A percentile compares a stretch with the other conserved stretches of the same genome.
Evolutionary conservation across 192 early-diverging fungal species (phyloP).

Genomic region (Linnemannia schmuckeri): DNA sequence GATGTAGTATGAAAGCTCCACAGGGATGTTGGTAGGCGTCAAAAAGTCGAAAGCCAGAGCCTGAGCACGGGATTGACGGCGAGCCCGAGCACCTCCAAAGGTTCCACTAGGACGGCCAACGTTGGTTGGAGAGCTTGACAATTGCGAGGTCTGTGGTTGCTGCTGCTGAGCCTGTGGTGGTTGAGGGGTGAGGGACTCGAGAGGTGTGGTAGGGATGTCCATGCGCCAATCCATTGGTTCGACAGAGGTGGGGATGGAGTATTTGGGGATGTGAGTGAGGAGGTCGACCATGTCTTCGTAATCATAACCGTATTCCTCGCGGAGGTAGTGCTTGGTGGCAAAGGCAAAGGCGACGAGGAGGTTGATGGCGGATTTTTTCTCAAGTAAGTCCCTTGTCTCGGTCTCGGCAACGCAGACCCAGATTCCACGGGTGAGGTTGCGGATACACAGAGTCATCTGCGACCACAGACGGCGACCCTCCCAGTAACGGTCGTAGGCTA

Average conservation of each 20-base stretch:
- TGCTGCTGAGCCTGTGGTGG: neutral
- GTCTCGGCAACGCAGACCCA: slow-evolving; percentile 73
- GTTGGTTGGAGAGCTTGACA: neutral
- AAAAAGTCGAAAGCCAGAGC: slow-evolving; percentile 25
- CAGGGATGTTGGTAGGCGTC: slow-evolving; percentile 61
- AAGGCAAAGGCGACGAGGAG: slow-evolving; percentile 81
- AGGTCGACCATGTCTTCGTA: slow-evolving; percentile 77
- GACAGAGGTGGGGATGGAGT: slow-evolving; percentile 19
- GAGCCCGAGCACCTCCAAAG: neutral
- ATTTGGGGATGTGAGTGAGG: slow-evolving; percentile 63
- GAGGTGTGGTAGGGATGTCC: slow-evolving; percentile 11
- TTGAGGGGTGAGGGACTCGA: neutral
- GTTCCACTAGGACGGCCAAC: neutral
- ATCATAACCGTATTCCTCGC: slow-evolving; percentile 74
- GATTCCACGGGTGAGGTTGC: slow-evolving; percentile 80
- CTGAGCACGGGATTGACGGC: slow-evolving; percentile 18
- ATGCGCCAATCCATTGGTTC: slow-evolving; percentile 28
- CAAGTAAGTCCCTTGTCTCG: slow-evolving; percentile 63
- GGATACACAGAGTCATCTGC: slow-evolving; percentile 71
- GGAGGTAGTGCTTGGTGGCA: slow-evolving; percentile 85
- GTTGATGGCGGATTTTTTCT: slow-evolving; percentile 77
- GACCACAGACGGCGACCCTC: slow-evolving; percentile 90
- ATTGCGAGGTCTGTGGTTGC: slow-evolving; percentile 8
- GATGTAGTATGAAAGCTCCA: slow-evolving; percentile 70
- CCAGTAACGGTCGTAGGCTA: slow-evolving; percentile 76